Conservation (phyloP, 495 filamentous ascomycete genomes). For the Echria macrotheca region DNA sequence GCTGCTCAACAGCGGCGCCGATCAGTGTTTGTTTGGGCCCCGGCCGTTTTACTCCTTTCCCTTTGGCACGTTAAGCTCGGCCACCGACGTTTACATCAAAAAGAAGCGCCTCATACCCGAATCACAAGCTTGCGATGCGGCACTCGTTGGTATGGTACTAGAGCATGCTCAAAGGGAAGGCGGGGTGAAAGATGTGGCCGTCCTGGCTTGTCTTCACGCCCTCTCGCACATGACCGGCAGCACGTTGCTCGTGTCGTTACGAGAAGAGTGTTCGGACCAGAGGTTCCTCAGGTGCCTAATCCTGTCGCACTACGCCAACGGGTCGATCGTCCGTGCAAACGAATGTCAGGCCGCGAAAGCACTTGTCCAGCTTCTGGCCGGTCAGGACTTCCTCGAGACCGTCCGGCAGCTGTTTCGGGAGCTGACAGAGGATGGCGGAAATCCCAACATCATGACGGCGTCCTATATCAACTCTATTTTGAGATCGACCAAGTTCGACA, state of each 20-base stretch:
- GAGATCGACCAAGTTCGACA: background rate
- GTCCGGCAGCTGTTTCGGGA: slow-evolving; percentile 9
- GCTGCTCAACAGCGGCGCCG: slow-evolving; percentile 7
- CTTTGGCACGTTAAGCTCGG: background rate
- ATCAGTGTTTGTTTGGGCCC: background rate
- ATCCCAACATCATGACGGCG: slow-evolving; percentile 5
- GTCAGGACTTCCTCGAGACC: slow-evolving; percentile 8
- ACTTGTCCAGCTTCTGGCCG: slow-evolving; percentile 10
- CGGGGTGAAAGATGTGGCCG: slow-evolving; percentile 12
- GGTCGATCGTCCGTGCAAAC: background rate
- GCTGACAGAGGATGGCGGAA: slow-evolving; percentile 3
- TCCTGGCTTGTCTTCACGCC: slow-evolving; percentile 13
- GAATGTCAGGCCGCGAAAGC: slow-evolving; percentile 11
- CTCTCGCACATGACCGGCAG: slow-evolving; percentile 8
- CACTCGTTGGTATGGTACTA: slow-evolving; percentile 10
- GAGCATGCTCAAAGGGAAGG: slow-evolving; percentile 7
- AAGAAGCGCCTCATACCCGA: slow-evolving; percentile 5
- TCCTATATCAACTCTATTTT: slow-evolving; percentile 9
- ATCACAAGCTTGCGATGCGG: slow-evolving; percentile 7
- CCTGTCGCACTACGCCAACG: slow-evolving; percentile 1
- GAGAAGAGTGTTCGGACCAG: slow-evolving; percentile 9
- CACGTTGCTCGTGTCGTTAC: slow-evolving; percentile 3
- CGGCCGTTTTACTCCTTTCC: slow-evolving; percentile 2
- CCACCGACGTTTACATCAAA: slow-evolving; percentile 6
- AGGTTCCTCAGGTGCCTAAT: slow-evolving; percentile 13